A percentile compares a stretch with the other conserved stretches of the same genome.
These are phyloP conservation scores for Trifolium fragiferum DNA, from an alignment of 306 rosid species.

Conservation along the genomic window DNA sequence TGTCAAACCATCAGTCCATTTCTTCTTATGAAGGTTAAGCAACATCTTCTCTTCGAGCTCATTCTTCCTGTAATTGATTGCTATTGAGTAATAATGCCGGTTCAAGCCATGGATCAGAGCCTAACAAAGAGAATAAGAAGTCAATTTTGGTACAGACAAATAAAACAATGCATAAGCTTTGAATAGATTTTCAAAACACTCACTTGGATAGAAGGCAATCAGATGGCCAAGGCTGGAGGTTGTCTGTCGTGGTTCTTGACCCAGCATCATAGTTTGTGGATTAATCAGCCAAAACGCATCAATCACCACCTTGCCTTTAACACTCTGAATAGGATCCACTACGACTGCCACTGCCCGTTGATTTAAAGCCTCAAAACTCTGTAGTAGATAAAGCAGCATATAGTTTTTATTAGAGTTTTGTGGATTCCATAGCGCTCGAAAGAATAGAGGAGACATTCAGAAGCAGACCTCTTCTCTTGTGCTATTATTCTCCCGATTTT, in stretches of 20 bases:
- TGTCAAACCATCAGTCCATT: slow-evolving; percentile 95
- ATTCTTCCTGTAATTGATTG: slow-evolving; percentile 91
- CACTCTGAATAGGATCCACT: slow-evolving; percentile 97
- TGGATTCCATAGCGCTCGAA: too few species aligned
- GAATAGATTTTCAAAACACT: slow-evolving; percentile 39
- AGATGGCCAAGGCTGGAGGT: slow-evolving; percentile 94
- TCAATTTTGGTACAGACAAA: slow-evolving; percentile 29
- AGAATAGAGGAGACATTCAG: too few species aligned
- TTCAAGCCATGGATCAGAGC: slow-evolving; percentile 96
- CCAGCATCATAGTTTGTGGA: slow-evolving; percentile 96
- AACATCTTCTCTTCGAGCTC: slow-evolving; percentile 96
- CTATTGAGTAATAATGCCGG: slow-evolving; percentile 92
- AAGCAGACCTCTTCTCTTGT: too few species aligned
- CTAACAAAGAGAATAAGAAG: slow-evolving; percentile 50
- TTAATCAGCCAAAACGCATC: slow-evolving; percentile 95
- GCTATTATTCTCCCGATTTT: too few species aligned
- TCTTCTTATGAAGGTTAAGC: slow-evolving; percentile 94
- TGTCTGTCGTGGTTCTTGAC: slow-evolving; percentile 95
- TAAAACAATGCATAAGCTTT: slow-evolving; percentile 11
- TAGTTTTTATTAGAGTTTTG: too few species aligned
- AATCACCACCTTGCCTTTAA: slow-evolving; percentile 94
- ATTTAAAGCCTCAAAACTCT: slow-evolving; percentile 97
- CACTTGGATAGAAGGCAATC: slow-evolving; percentile 90
- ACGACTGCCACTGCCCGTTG: slow-evolving; percentile 98
- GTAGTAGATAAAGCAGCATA: slow-evolving; percentile 30